Evolutionary conservation across 257 asterid genomes (phyloP), one percentile per base, ranked within the genome.

Genomic region (Pogostemon cablin): DNA sequence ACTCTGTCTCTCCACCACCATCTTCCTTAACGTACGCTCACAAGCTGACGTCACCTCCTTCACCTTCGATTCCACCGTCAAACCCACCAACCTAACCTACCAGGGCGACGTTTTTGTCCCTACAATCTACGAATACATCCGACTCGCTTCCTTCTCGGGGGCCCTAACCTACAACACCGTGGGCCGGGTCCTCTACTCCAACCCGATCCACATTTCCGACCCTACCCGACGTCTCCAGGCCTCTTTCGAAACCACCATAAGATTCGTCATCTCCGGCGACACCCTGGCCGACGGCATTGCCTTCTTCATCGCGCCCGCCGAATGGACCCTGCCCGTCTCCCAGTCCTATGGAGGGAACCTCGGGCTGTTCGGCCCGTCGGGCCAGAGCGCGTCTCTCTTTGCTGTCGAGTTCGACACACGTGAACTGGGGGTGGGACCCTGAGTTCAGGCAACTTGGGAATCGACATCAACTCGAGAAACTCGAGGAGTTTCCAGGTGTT

Each of bases 261-360:
- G 2, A 4, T 68, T 68, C 20, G 3, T 20, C 34, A 17, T 68
- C 8, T 20, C 32, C 32, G 32, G 32, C 32, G 9, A 1, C 0
- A 7, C 1, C 41, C 54, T 50, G 5, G 73, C 55, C 44, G 65
- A 68, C 65, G 73, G 73, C 63, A 10, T 68, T 3, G 49, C 35
- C 44, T 68, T 68, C 73, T 68, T 68, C 65, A 42, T 68, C 9
- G 53, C n/a, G 1, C 55, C 73, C 35, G 34, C 32, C 4, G 6
- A 25, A 57, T 25, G 37, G 46, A n/a, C 73, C 57, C 9, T 25
- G 10, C 44, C 73, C 32, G 3, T 25, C 32, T 25, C 8, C 4
- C 35, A 7, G 1, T 15, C 35, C 5, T 2, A 4, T 9, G 56
- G 54, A 1, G 56, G 55, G 44, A 25, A 17, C 54, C n/a, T 68